These are phyloP conservation scores for Moesziomyces sp. DNA, from an alignment of 1,284 basidiomycete genomes.

Conservation along the genomic window DNA sequence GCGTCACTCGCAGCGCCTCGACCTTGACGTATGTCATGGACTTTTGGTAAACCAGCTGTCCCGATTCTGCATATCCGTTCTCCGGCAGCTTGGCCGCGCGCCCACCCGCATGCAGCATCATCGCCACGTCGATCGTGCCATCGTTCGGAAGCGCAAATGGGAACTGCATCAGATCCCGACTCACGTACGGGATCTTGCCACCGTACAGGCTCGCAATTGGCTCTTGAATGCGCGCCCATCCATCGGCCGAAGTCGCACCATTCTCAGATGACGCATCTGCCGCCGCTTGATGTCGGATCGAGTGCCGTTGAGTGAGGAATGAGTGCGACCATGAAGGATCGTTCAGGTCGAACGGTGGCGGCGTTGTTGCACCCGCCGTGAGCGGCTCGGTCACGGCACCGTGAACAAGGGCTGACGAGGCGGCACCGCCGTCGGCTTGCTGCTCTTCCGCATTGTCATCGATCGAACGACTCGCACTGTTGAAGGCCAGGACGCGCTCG, in stretches of 20 bases:
- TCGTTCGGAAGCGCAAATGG: slow-evolving; percentile 61
- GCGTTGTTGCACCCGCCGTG: slow-evolving; percentile 7
- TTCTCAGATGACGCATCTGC: slow-evolving; percentile 4
- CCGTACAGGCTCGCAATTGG: slow-evolving; percentile 59
- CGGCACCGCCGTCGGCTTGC: background rate
- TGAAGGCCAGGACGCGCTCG: slow-evolving; percentile 36
- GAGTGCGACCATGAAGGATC: slow-evolving; percentile 55
- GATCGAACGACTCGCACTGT: slow-evolving; percentile 1
- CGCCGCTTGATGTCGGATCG: slow-evolving; percentile 5
- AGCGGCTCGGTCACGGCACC: slow-evolving; percentile 53
- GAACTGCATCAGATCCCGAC: slow-evolving; percentile 64
- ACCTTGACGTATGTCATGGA: slow-evolving; percentile 61
- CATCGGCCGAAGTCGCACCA: background rate
- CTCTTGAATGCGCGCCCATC: slow-evolving; percentile 51
- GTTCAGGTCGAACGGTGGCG: slow-evolving; percentile 29
- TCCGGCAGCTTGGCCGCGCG: slow-evolving; percentile 54
- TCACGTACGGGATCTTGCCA: slow-evolving; percentile 64
- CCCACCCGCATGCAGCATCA: slow-evolving; percentile 55
- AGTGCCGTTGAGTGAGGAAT: slow-evolving; percentile 4
- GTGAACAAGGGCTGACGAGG: slow-evolving; percentile 17
- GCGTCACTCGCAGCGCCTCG: slow-evolving; percentile 62
- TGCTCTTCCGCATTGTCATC: background rate
- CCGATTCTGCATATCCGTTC: slow-evolving; percentile 53
- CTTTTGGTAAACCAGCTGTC: slow-evolving; percentile 54
- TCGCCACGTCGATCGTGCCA: slow-evolving; percentile 55